A percentile compares a stretch with the other conserved stretches of the same genome.
phyloP scores from a whole-genome alignment of 108 stramenopile species.

The Pseudonitzschia multiseries region DNA sequence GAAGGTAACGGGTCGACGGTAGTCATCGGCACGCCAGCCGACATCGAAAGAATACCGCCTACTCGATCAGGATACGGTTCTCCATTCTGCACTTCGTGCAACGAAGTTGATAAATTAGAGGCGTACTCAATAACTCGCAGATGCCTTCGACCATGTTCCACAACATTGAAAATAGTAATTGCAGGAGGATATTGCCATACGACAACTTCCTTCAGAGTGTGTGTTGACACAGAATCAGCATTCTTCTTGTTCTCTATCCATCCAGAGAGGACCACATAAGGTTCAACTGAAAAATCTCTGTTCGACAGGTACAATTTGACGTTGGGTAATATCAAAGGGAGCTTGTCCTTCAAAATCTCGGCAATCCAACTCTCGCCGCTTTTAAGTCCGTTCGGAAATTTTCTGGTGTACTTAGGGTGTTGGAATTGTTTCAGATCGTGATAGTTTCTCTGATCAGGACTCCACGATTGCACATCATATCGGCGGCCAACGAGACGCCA shows the following conservation, averaged over 20 bases:
- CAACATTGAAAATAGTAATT: constrained; percentile 93
- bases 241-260: constrained; percentile 82
- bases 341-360: constrained; percentile 84
- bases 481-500: constrained; percentile 95
- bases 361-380: constrained; percentile 88
- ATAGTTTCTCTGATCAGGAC: constrained; percentile 87
- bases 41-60: constrained; percentile 81
- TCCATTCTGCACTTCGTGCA: constrained; percentile 86
- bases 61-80: constrained; percentile 90
- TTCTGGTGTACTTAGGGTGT: constrained; percentile 65
- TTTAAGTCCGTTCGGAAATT: constrained; percentile 75
- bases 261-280: constrained; percentile 85
- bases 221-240: constrained; percentile 51
- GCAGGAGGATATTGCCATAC: constrained; percentile 92
- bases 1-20: constrained; percentile 77
- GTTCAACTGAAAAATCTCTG: constrained; percentile 77
- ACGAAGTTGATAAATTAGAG: constrained; percentile 85
- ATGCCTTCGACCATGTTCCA: constrained; percentile 94
- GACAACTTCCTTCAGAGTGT: constrained; percentile 95
- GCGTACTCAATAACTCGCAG: constrained; percentile 92
- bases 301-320: constrained; percentile 86
- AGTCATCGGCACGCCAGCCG: constrained; percentile 88
- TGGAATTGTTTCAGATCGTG: constrained; percentile 71
- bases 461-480: constrained; percentile 95
- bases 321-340: constrained; percentile 82